Percentiles rank a stretch among this genome's conserved stretches.
Conservation (phyloP, 371 early-diverging fungal genomes). For the Saksenaea oblongispora region DNA sequence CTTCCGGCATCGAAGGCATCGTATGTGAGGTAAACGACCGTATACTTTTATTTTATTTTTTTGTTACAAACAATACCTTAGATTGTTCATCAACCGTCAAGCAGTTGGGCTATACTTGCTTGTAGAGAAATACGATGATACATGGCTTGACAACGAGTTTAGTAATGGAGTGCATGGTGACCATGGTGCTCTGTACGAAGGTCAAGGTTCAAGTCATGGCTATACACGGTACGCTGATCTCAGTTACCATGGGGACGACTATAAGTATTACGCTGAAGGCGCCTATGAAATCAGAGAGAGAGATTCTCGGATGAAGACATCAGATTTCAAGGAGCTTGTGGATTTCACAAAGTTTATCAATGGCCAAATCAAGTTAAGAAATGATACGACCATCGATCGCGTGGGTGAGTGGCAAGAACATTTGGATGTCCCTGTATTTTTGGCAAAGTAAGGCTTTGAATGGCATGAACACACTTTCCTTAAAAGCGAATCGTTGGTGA, state of each 20-base stretch:
- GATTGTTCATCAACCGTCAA: constrained; percentile 31
- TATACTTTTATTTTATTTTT: not conserved
- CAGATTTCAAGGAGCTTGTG: constrained; percentile 15
- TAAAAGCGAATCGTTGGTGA: not conserved
- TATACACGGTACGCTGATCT: constrained; percentile 20
- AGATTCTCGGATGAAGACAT: constrained; percentile 9
- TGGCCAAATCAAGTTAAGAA: constrained; percentile 17
- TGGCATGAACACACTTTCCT: not conserved
- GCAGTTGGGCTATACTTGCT: constrained; percentile 31
- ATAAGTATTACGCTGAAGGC: constrained; percentile 9
- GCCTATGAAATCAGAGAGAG: constrained; percentile 23
- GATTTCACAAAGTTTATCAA: constrained; percentile 33
- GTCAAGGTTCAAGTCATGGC: constrained; percentile 13
- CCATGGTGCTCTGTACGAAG: constrained; percentile 30
- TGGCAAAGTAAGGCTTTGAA: constrained; percentile 30
- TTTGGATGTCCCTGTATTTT: constrained; percentile 34
- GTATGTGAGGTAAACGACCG: constrained; percentile 31
- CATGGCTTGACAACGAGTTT: constrained; percentile 34
- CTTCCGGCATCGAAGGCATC: constrained; percentile 41
- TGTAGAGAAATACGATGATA: constrained; percentile 33
- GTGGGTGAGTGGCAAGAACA: constrained; percentile 23
- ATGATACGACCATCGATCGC: not conserved
- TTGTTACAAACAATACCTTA: not conserved
- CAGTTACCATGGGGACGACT: constrained; percentile 24
- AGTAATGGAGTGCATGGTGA: constrained; percentile 9